Base-by-base conservation (phyloP, 163 green algal species). In the Coccomyxa subellipsoidea region DNA sequence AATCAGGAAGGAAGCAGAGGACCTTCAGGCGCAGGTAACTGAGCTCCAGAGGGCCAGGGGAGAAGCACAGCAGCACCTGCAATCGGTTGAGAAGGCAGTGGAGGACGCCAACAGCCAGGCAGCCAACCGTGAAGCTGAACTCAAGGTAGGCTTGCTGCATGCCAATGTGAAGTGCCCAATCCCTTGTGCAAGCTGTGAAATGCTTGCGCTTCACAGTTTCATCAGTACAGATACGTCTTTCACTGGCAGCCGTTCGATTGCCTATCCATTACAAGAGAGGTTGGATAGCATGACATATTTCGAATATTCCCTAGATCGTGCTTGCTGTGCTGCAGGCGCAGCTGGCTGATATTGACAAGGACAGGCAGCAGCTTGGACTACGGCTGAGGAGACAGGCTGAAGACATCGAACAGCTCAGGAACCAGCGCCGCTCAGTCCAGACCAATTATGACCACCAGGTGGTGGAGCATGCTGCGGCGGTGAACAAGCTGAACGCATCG, bases 391-490 rank as follows among this genome's bases (percentile, higher is more conserved):
- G 69, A 36, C 80, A 85, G 80, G 32, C 37, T n/a, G 53, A 77
- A 40, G 84, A 87, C 54, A 80, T 83, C 34, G 70, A 80, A 38
- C 72, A 77, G 47, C 54, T 83, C 75, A 81, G 78, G 35, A 38
- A 38, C 23, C 39, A 83, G 66, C 39, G 38, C 69, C 35, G 34
- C 35, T 31, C 59, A 25, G 69, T 37, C 35, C 32, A 82, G 38
- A 35, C 37, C 29, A 66, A 69, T n/a, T 54, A 78, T 23, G 35
- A 80, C 69, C 40, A 70, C 40, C 23, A 77, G 54, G 83, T 94
- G 69, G 71, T 92, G 75, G 78, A 83, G n/a, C 90, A 93, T 81
- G 90, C 83, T 9, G 88, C 87, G 36, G 85, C 89, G 4, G 59
- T 92, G 15, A 88, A 88, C 75, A 76, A 83, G 71, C 84, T 89